Evolutionary conservation across 306 rosid genomes (phyloP), one percentile per base, ranked within the genome.

Genomic region (Prunus davidiana): DNA sequence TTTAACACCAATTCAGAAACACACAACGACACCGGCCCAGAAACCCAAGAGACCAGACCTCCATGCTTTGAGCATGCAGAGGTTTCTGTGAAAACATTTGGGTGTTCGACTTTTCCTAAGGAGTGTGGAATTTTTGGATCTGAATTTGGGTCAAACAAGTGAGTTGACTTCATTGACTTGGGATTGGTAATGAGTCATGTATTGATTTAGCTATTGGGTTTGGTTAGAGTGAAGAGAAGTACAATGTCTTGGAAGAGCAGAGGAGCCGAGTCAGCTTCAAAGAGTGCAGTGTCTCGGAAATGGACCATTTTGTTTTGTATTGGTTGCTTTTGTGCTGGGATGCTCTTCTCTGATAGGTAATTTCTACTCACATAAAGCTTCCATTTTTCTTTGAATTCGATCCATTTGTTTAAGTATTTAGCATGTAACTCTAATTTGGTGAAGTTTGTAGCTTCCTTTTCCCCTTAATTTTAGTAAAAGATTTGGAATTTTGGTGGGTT

Each of bases 341-440:
- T 87, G 88, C 86, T 87, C 71, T 87, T 87, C 82, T 87, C 91
- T 67, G 88, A 82, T 46, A 84, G 91, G 91, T 87, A 75, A 56
- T 45, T 52, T 67, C 32, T 45, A 50, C 78, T 14, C 16, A 8
- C 22, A 20, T 38, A 76, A 20, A 72, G 64, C 8, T 51, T 55
- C 54, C 34, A 70, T n/a, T 25, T 57, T 25, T 49, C 56, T 75
- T 76, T 49, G 12, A 64, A 28, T 56, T 13, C 9, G 25, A 10
- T 50, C 52, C 28, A 43, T 19, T 73, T 67, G 50, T 24, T 16
- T 47, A n/a, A 28, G 9, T 81, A 45, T 15, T 43, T 69, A 13
- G 80, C 25, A 71, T 10, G 22, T 10, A 20, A 66, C 22, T 73
- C 54, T 24, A 72, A 27, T 51, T 69, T 72, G 79, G 80, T 57